Evolutionary conservation across 2,329 filamentous ascomycete genomes (phyloP).

Genomic region (Tolypocladium paradoxum): DNA sequence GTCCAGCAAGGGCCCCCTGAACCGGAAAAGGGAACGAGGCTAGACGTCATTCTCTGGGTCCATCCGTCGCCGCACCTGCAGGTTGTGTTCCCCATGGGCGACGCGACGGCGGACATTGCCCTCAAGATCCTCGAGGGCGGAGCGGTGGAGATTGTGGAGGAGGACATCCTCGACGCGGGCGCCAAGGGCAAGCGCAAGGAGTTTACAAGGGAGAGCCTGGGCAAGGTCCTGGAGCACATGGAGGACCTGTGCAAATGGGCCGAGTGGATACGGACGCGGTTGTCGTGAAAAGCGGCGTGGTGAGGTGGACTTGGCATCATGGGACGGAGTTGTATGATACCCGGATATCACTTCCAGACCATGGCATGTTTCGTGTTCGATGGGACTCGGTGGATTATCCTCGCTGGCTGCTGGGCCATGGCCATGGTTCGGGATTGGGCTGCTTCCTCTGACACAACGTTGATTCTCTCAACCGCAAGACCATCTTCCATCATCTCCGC

Average conservation of each 20-base stretch:
- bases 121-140: slow-evolving; percentile 51
- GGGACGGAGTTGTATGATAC: background rate
- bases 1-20: background rate
- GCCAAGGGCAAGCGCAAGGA: slow-evolving; percentile 16
- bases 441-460: too few species aligned
- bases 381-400: too few species aligned
- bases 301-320: background rate
- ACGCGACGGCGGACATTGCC: slow-evolving; percentile 39
- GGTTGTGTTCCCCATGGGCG: slow-evolving; percentile 42
- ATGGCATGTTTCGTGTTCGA: background rate
- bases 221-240: slow-evolving; percentile 33
- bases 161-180: slow-evolving; percentile 33
- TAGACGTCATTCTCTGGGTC: slow-evolving; percentile 43
- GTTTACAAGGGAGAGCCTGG: slow-evolving; percentile 31
- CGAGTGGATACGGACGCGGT: slow-evolving; percentile 37
- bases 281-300: slow-evolving; percentile 6
- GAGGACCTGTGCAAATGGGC: slow-evolving; percentile 44
- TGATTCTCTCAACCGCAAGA: background rate
- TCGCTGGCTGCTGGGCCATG: too few species aligned
- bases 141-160: slow-evolving; percentile 44
- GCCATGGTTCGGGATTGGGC: too few species aligned
- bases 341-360: background rate
- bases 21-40: slow-evolving; percentile 14
- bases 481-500: background rate
- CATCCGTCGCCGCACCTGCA: slow-evolving; percentile 38